Evolutionary conservation across 129 eudicot genomes (phyloP).

Genomic region (carrot (Daucus carota)): DH1_v3.0 NC_030381.2:55485501-55486000

Average conservation of each 20-base stretch:
- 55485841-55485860: background rate
- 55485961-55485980: background rate
- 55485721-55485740: background rate
- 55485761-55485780: slow-evolving; percentile 50
- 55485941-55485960: background rate
- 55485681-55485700: background rate
- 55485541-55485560: background rate
- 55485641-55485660: slow-evolving; percentile 39
- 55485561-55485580: slow-evolving; percentile 78
- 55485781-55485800: background rate
- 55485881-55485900: background rate
- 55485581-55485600: slow-evolving; percentile 96
- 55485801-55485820: background rate
- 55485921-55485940: background rate
- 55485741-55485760: slow-evolving; percentile 42
- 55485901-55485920: background rate
- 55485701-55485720: background rate
- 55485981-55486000: background rate
- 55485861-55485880: background rate
- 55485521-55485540: no score
- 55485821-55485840: background rate
- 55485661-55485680: background rate
- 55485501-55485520: background rate
- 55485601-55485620: slow-evolving; percentile 86
- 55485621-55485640: slow-evolving; percentile 90